A percentile compares a stretch with the other conserved stretches of the same genome.
Evolutionary conservation across 2,329 filamentous ascomycete species (phyloP).

Genomic region (Pestalotiopsis sp.): DNA sequence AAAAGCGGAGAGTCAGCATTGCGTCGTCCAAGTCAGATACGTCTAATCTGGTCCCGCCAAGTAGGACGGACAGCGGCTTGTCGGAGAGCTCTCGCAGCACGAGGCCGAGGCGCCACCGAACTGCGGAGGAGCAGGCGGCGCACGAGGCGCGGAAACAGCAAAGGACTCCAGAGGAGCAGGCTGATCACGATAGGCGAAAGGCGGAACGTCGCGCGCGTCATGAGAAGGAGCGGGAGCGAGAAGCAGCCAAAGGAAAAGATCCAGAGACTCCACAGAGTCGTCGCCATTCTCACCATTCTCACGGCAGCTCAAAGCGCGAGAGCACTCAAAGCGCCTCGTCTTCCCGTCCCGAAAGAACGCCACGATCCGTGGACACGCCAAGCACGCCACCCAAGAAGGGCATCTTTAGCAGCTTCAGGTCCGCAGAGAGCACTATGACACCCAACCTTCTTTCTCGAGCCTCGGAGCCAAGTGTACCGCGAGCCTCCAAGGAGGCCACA

Average conservation of each 20-base stretch:
- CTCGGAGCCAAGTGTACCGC: slow-evolving; percentile 5
- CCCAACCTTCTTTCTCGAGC: background rate
- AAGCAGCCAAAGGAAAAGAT: slow-evolving; percentile 11
- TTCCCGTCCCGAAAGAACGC: background rate
- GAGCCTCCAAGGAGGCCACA: slow-evolving; percentile 1
- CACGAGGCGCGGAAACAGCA: background rate
- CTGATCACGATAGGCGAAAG: slow-evolving; percentile 13
- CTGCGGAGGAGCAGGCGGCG: slow-evolving; percentile 11
- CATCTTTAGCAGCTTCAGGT: slow-evolving; percentile 11
- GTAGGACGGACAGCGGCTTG: slow-evolving; percentile 12
- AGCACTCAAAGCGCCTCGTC: slow-evolving; percentile 9
- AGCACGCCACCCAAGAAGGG: slow-evolving; percentile 8
- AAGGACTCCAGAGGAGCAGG: slow-evolving; percentile 13
- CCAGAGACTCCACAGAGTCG: slow-evolving; percentile 12
- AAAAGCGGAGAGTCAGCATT: slow-evolving; percentile 12
- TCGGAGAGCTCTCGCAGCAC: slow-evolving; percentile 6
- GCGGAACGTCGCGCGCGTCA: slow-evolving; percentile 7
- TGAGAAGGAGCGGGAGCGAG: slow-evolving; percentile 12
- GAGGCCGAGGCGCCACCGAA: background rate
- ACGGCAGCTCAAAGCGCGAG: slow-evolving; percentile 11
- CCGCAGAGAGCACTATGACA: slow-evolving; percentile 6
- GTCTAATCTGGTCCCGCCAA: slow-evolving; percentile 12
- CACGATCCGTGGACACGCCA: background rate
- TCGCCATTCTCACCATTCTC: slow-evolving; percentile 11
- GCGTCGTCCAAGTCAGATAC: slow-evolving; percentile 11